Evolutionary conservation across 2,329 filamentous ascomycete species (phyloP), one percentile per base, ranked within the genome.

Genomic region (Apiospora sp.): DNA sequence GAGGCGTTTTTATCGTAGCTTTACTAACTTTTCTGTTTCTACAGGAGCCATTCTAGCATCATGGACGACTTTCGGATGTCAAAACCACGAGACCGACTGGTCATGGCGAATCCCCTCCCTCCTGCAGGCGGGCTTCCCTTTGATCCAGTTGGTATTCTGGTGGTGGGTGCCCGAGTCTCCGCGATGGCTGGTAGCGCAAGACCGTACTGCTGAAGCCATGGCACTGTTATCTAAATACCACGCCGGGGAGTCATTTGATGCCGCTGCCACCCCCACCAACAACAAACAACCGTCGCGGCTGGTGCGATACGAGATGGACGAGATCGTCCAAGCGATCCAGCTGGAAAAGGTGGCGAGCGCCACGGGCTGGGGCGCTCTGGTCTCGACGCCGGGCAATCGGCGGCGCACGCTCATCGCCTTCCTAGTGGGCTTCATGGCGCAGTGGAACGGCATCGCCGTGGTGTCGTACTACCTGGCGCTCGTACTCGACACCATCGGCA

Each of bases 401-500:
- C 85, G 86, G 75, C 83, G 89, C 48, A 81, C 89, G 41, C 77
- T 88, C 68, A 88, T 91, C 71, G 81, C 87, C n/a, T 79, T 89
- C 68, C 83, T 84, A 30, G 82, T 87, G 10, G 88, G 88, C 73
- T 81, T 89, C 73, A 90, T 90, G 81, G 86, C 86, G 12, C 89
- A 91, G 74, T 90, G 87, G 87, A 71, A 58, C 48, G 75, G 75
- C 46, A 58, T 70, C 72, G 81, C 77, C 3, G 71, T 83, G 1
- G 79, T 83, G 22, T 81, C 79, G 6, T 83, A 84, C 75, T 83
- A 83, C 71, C 76, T 83, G 27, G 73, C 74, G 46, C 74, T 77
- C 7, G 78, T 84, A 19, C 77, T 83, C 6, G 72, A 80, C 13
- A 77, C 77, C 1, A 78, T 82, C 44, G 82, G 81, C 22, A 79